Base-by-base conservation (phyloP, 2,329 filamentous ascomycete genomes). In the Coniochaeta sp. region DNA sequence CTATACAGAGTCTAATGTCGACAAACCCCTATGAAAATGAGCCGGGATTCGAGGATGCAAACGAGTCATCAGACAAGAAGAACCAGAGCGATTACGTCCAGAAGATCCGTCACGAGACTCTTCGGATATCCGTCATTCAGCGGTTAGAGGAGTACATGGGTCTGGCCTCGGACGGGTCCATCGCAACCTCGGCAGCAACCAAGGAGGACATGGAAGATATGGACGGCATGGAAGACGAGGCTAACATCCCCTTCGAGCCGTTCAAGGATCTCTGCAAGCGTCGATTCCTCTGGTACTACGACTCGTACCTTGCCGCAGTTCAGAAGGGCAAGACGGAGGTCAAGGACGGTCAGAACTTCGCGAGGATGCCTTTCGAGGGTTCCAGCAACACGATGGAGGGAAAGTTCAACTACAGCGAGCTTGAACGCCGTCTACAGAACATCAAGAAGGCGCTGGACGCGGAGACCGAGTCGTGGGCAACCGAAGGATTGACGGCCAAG, bases 1-100 rank as follows among this genome's bases (percentile, higher is more conserved):
- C 93, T 6, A 97, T 99, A 61, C 95, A 99, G 74, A 97, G 93
- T 72, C 79, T 99, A 52, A 93, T 99, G 89, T 96, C 92, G 1
- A 77, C 85, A 31, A 96, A 97, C 67, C 95, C 93, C 0, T 98
- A 96, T 74, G 91, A 95, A 71, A 97, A 98, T 68, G 95, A 99
- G 72, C 95, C 95, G 1, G 95, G 95, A 6, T 97, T 91, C 67
- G 93, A 98, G 71, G 83, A 89, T 62, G 84, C 87, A 14, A 88
- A 88, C 54, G 81, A 83, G 9, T 75, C 81, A 0, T 76, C 80
- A 4, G 91, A 96, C 71, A 88, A 90, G 74, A 85, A 87, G 72
- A 81, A 87, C 61, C 90, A 93, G 72, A 81, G 83, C 63, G 80
- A 85, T 11, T 97, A 97, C 68, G 81, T 89, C 14, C 84, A 87